Evolutionary conservation across 2,329 filamentous ascomycete species (phyloP).

Genomic region (Fusarium tanahbumbuense): DNA sequence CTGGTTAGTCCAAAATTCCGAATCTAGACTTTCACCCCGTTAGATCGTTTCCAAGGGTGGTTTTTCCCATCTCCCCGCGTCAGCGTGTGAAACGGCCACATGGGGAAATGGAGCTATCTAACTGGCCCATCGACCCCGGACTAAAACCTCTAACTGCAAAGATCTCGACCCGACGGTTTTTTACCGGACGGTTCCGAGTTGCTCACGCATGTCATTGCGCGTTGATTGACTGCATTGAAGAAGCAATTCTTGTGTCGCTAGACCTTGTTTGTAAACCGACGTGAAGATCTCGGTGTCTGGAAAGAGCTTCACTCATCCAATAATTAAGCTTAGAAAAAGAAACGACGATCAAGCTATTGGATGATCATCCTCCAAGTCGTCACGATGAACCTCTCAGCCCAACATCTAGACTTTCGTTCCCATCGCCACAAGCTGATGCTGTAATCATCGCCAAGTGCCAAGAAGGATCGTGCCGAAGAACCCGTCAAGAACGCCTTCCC

Average conservation of each 20-base stretch:
- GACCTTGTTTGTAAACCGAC: slow-evolving; percentile 13
- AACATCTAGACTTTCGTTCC: too few species aligned
- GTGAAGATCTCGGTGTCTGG: slow-evolving; percentile 1
- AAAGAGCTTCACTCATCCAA: neutral
- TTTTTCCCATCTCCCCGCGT: neutral
- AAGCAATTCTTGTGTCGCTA: slow-evolving; percentile 2
- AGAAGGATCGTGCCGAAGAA: slow-evolving; percentile 21
- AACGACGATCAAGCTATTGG: neutral
- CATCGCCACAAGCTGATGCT: slow-evolving; percentile 7
- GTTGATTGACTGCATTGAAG: neutral
- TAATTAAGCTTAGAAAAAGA: neutral
- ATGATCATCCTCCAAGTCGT: neutral
- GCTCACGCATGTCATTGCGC: neutral
- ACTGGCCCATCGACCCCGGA: slow-evolving; percentile 22
- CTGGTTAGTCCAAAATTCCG: slow-evolving; percentile 17
- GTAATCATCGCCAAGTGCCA: slow-evolving; percentile 32
- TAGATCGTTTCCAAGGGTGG: neutral
- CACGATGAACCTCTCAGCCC: neutral
- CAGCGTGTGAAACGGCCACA: slow-evolving; percentile 33
- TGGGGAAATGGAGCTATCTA: slow-evolving; percentile 31
- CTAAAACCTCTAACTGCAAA: neutral
- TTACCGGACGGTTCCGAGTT: slow-evolving; percentile 10
- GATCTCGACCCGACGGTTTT: neutral
- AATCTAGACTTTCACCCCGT: slow-evolving; percentile 18
- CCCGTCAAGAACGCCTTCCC: slow-evolving; percentile 18